A percentile compares a stretch with the other conserved stretches of the same genome.
phyloP scores from a whole-genome alignment of 768 basidiomycete species.

The Tubosaeta sp. region DNA sequence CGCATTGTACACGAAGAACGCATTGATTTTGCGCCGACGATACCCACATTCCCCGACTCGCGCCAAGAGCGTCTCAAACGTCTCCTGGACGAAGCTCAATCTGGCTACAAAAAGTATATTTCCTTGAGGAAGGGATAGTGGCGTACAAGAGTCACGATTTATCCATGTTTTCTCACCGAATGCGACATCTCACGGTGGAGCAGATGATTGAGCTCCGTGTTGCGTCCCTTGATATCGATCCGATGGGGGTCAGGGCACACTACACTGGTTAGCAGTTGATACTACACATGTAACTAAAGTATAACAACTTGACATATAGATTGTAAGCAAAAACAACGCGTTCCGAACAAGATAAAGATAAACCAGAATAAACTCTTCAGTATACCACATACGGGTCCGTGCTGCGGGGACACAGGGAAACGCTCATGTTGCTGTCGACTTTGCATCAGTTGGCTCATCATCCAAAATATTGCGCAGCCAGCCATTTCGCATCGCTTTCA shows the following conservation, averaged over 20 bases:
- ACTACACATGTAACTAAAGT: neutral
- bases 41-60: slow-evolving; percentile 11
- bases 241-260: neutral
- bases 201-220: too few species aligned
- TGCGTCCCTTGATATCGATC: too few species aligned
- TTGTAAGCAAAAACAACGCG: neutral
- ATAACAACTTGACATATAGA: neutral
- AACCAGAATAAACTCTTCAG: neutral
- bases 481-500: slow-evolving; percentile 18
- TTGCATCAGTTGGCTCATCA: slow-evolving; percentile 2
- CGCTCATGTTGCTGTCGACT: neutral
- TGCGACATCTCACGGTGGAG: neutral
- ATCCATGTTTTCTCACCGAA: neutral
- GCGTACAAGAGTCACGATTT: neutral
- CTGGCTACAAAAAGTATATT: neutral
- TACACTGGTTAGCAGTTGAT: neutral
- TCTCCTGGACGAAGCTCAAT: slow-evolving; percentile 13
- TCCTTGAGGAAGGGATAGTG: neutral
- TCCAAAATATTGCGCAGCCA: slow-evolving; percentile 19
- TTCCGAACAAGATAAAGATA: neutral
- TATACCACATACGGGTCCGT: too few species aligned
- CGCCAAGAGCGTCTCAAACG: slow-evolving; percentile 8
- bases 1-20: slow-evolving; percentile 10
- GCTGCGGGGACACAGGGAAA: neutral
- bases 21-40: slow-evolving; percentile 13